Evolutionary conservation across 371 early-diverging fungal species (phyloP), one percentile per base, ranked within the genome.

Genomic region (Saksenaea vasiformis): DNA sequence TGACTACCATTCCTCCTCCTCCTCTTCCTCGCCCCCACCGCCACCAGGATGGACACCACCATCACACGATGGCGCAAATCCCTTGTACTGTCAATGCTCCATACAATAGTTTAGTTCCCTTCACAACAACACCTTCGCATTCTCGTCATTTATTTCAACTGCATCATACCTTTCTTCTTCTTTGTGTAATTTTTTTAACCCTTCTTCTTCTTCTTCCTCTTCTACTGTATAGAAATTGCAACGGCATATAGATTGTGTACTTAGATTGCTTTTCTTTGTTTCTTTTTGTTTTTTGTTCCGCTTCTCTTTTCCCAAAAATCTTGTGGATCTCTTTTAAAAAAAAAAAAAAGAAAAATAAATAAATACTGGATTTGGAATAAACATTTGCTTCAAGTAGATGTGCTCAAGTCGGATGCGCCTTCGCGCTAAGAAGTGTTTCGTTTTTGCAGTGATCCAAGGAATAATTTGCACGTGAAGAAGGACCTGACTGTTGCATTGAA

Each of bases 221-320:
- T 47, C 51, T 47, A 47, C 22, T 47, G 51, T 47, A 47, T 47
- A 47, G 51, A 47, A 22, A 41, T 17, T 41, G 51, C 51, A 47
- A 47, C 22, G 51, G 27, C 22, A 10, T 22, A 47, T 47, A 47
- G 51, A 47, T 47, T 47, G 51, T 47, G 51, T 47, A 47, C 22
- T 47, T 47, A 47, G 51, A 47, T 47, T 22, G 31, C 31, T 31
- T 31, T 31, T 31, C 31, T 31, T 31, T 31, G 31, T 31, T 31
- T 31, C 31, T 7, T 31, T 31, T 31, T 31, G 4, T 7, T 31
- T 31, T 31, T 31, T 31, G 4, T 31, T 31, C 31, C 7, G 31
- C 31, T 31, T 31, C 31, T 7, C 7, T 31, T 31, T 31, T 31
- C 7, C 31, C 31, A 31, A 31, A 31, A 31, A 31, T 7, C 31